phyloP scores from a whole-genome alignment of 2,329 filamentous ascomycete genomes.

The Colletotrichum sp. region DNA sequence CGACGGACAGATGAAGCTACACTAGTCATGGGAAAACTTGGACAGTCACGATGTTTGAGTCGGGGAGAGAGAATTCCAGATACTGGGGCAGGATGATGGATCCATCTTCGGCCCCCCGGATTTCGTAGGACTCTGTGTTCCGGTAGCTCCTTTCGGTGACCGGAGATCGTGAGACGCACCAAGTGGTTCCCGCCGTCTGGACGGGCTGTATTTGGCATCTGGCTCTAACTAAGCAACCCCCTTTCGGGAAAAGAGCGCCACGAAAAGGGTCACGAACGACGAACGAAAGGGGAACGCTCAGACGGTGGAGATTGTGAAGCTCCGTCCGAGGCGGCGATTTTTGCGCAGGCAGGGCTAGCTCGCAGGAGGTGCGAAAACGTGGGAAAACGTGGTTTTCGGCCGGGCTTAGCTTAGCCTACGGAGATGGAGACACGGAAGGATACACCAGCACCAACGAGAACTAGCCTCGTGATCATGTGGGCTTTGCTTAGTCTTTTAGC shows the following conservation, averaged over 20 bases:
- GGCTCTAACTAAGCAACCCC: background rate
- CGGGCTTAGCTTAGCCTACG: background rate
- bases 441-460: background rate
- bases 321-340: background rate
- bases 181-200: background rate
- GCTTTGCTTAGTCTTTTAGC: background rate
- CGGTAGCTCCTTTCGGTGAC: background rate
- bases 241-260: background rate
- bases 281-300: background rate
- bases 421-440: background rate
- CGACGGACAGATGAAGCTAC: background rate
- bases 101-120: background rate
- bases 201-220: background rate
- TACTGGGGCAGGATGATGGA: background rate
- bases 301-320: slow-evolving; percentile 19
- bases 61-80: background rate
- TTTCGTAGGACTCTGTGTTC: background rate
- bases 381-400: background rate
- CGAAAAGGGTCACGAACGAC: background rate
- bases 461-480: background rate
- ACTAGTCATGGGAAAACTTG: background rate
- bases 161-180: slow-evolving; percentile 11
- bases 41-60: background rate
- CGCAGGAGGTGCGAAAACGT: background rate
- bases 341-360: background rate